Conservation (phyloP, 2,329 filamentous ascomycete genomes). For the Colletotrichum phormii region DNA sequence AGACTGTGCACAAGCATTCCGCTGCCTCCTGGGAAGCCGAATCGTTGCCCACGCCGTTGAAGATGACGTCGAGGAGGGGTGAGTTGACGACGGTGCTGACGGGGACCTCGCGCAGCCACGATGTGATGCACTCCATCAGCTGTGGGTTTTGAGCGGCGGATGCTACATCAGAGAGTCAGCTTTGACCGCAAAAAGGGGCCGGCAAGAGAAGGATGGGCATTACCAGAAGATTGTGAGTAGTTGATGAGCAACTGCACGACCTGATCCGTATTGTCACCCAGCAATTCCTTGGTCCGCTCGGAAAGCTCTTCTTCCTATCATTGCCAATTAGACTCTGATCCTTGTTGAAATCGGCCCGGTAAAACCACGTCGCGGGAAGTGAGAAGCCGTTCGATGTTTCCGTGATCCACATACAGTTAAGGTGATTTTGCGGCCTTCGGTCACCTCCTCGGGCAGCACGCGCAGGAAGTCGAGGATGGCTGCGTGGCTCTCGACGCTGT, state of each 20-base stretch:
- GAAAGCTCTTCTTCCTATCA: conserved; percentile 94
- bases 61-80: conserved; percentile 82
- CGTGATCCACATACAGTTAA: conserved; percentile 90
- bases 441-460: conserved; percentile 98
- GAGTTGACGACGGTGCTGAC: conserved; percentile 86
- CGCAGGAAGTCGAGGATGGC: conserved; percentile 96
- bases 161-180: conserved; percentile 58
- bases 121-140: conserved; percentile 94
- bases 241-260: conserved; percentile 89
- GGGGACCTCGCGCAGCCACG: conserved; percentile 95
- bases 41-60: conserved; percentile 81
- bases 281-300: conserved; percentile 85
- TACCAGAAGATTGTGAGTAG: conserved; percentile 93
- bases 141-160: conserved; percentile 87
- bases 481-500: conserved; percentile 81
- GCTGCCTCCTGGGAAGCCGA: conserved; percentile 87
- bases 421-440: conserved; percentile 99
- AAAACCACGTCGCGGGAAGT: conserved; percentile 48
- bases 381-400: conserved; percentile 56
- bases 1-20: conserved; percentile 92
- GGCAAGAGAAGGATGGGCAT: conserved; percentile 44
- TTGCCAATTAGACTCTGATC: conserved; percentile 58
- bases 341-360: conserved; percentile 50
- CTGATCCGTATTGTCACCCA: conserved; percentile 90
- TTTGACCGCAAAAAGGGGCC: conserved; percentile 22